phyloP scores from a whole-genome alignment of 352 stramenopile species.

The Phytophthora europaea region DNA sequence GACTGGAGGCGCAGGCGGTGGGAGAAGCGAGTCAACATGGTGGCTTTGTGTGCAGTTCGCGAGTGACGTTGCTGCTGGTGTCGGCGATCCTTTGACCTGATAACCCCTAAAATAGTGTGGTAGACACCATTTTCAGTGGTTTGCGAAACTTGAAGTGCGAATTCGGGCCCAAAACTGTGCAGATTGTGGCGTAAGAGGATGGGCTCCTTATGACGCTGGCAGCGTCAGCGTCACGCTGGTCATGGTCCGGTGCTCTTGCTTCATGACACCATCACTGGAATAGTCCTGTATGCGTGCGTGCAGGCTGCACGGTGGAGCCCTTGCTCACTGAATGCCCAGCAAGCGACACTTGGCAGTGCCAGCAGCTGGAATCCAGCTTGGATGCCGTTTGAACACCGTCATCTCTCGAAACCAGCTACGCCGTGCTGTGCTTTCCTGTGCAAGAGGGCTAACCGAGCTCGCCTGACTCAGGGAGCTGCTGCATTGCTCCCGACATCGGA shows the following conservation, averaged over 20 bases:
- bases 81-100: conserved; percentile 16
- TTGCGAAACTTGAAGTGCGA: conserved; percentile 39
- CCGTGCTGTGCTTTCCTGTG: background rate
- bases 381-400: background rate
- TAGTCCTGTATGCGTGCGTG: conserved; percentile 8
- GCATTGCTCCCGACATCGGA: background rate
- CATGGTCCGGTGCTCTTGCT: background rate
- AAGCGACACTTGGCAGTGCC: background rate
- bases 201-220: background rate
- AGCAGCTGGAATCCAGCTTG: background rate
- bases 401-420: background rate
- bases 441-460: background rate
- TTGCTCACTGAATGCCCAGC: background rate
- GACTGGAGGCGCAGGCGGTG: conserved; percentile 18
- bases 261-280: conserved; percentile 9
- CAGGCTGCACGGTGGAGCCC: background rate
- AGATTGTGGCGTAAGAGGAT: conserved; percentile 21
- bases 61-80: conserved; percentile 25
- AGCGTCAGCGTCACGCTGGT: background rate
- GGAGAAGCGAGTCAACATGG: conserved; percentile 37
- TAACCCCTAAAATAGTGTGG: conserved; percentile 15
- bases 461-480: background rate
- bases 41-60: conserved; percentile 13
- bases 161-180: conserved; percentile 16
- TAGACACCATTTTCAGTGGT: conserved; percentile 26